A percentile compares a stretch with the other conserved stretches of the same genome.
These are phyloP conservation scores for Magnolia changhungtana DNA, from an alignment of 164 flowering plant species.

Conservation along the genomic window DNA sequence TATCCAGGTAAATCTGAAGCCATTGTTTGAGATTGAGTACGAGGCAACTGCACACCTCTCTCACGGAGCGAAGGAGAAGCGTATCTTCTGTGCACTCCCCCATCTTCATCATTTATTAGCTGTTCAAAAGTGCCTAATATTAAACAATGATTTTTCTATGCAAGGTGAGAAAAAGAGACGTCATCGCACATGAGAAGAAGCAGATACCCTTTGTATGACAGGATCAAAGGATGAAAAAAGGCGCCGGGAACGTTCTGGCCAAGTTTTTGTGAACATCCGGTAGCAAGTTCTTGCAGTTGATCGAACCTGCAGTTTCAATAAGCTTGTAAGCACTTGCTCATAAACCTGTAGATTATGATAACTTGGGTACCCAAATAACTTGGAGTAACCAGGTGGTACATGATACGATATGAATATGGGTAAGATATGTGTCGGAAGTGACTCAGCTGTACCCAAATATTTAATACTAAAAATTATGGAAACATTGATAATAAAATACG, in stretches of 20 bases:
- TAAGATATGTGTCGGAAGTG: not conserved
- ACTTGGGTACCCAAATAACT: not conserved
- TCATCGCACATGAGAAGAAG: not conserved
- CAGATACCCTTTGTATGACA: conserved; percentile 81
- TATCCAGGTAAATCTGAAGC: conserved; percentile 68
- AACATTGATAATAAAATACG: no score
- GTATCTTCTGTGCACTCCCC: conserved; percentile 83
- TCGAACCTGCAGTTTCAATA: conserved; percentile 58
- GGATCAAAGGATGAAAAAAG: conserved; percentile 86
- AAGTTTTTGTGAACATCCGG: conserved; percentile 90
- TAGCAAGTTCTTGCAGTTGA: conserved; percentile 92
- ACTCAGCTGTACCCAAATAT: not conserved
- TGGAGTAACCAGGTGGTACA: not conserved
- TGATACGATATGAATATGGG: not conserved
- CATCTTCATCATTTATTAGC: conserved; percentile 96
- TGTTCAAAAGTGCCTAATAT: conserved; percentile 21
- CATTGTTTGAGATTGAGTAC: conserved; percentile 49
- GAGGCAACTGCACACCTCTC: conserved; percentile 50
- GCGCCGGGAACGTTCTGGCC: conserved; percentile 98
- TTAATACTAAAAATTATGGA: no score
- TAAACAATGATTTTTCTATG: not conserved
- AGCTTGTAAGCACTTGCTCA: not conserved
- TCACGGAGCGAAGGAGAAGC: conserved; percentile 94
- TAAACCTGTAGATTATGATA: not conserved
- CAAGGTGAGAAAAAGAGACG: not conserved